Percentiles rank a stretch among this genome's conserved stretches.
phyloP scores from a whole-genome alignment of 371 early-diverging fungal species.

The Nematocida sp. region DNA sequence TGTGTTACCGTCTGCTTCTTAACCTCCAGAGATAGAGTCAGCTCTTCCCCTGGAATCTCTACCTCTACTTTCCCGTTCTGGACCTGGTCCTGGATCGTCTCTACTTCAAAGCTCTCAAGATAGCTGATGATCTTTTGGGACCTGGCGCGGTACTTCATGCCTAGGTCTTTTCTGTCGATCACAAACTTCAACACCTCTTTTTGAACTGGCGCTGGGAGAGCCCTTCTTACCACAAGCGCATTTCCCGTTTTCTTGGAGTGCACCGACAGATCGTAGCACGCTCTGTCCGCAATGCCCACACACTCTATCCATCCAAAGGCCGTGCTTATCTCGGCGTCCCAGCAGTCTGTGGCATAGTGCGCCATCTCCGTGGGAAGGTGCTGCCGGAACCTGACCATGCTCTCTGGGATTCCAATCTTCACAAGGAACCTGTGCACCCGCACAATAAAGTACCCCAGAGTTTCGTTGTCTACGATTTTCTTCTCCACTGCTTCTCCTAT shows the following conservation, averaged over 20 bases:
- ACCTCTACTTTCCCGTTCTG: constrained; percentile 35
- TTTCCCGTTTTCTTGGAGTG: constrained; percentile 81
- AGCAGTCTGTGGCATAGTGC: constrained; percentile 95
- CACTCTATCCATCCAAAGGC: constrained; percentile 95
- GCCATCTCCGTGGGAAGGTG: constrained; percentile 99
- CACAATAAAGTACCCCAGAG: constrained; percentile 93
- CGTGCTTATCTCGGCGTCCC: constrained; percentile 64
- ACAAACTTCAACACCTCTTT: constrained; percentile 41
- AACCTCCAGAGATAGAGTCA: constrained; percentile 14
- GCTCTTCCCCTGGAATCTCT: constrained; percentile 31
- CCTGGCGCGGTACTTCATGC: constrained; percentile 62
- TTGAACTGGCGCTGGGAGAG: constrained; percentile 71
- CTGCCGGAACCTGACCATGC: constrained; percentile 87
- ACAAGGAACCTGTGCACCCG: constrained; percentile 83
- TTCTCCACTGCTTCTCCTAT: constrained; percentile 84
- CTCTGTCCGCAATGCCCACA: constrained; percentile 98
- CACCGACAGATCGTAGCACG: constrained; percentile 87
- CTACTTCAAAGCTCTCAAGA: constrained; percentile 38
- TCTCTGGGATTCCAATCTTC: constrained; percentile 81
- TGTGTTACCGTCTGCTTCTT: constrained; percentile 16
- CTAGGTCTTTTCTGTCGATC: constrained; percentile 69
- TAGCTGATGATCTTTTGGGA: constrained; percentile 42
- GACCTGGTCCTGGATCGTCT: constrained; percentile 31
- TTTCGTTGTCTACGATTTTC: constrained; percentile 82
- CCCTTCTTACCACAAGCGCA: constrained; percentile 81